Evolutionary conservation across 768 basidiomycete species (phyloP), one percentile per base, ranked within the genome.

Genomic region (Leucogyrophana mollusca): DNA sequence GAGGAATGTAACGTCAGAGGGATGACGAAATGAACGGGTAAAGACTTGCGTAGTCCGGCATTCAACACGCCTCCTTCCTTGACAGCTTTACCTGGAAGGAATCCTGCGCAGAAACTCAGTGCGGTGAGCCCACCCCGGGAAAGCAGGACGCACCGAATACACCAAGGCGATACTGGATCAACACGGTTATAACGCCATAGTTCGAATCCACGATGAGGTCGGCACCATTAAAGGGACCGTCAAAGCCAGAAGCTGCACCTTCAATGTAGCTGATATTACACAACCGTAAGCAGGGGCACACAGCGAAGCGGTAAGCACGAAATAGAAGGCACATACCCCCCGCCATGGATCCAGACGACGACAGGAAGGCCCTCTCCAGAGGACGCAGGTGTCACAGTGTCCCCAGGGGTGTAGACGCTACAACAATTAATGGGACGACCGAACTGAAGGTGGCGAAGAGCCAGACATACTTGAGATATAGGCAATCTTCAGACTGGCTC

Each of bases 51-150:
- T 40, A 80, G 52, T 16, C 77, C 78, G 13, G 72, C 75, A 38
- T 79, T 80, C 45, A 77, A 53, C 2, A 50, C 68, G 6, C 78
- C 78, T 8, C 60, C 60, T 7, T 63, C 54, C 43, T 78, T 71
- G 5, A 78, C 68, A 23, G 66, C 54, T 27, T 57, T 47, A 1
- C 77, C 75, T 17, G 77, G 46, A 25, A 79, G 55, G 56, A 78
- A 79, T 5, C 76, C 76, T 55, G 17, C 13, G 24, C 2, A 7
- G n/a, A n/a, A n/a, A n/a, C n/a, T n/a, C n/a, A n/a, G n/a, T n/a
- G n/a, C n/a, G n/a, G n/a, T n/a, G n/a, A n/a, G n/a, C n/a, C n/a
- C n/a, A n/a, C n/a, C n/a, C n/a, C 17, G 18, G 9, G n/a, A 32
- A 13, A 30, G 13, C 27, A 30, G 21, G 7, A 24, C 36, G 16